phyloP scores from a whole-genome alignment of 306 rosid species.

The Medicago arabica region DNA sequence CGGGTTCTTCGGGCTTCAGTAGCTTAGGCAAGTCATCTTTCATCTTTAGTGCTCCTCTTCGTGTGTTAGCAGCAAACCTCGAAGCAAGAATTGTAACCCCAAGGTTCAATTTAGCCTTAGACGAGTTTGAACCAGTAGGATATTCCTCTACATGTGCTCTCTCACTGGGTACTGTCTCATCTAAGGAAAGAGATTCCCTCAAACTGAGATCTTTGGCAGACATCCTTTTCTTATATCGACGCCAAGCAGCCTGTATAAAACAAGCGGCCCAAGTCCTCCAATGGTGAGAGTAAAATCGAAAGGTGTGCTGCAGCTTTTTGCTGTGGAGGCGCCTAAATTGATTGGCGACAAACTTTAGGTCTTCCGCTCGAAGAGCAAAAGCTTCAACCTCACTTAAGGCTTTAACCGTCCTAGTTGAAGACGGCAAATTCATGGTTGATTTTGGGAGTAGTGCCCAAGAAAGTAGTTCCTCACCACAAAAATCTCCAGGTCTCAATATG shows the following conservation, averaged over 20 bases:
- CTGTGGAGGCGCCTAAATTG: constrained; percentile 96
- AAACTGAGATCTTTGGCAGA: constrained; percentile 54
- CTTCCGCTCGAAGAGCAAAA: constrained; percentile 91
- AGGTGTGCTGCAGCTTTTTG: constrained; percentile 96
- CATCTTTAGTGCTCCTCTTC: constrained; percentile 78
- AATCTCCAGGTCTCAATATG: constrained; percentile 89
- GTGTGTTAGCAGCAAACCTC: constrained; percentile 92
- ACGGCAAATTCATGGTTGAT: constrained; percentile 82
- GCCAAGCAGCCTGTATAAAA: constrained; percentile 99
- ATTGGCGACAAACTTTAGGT: constrained; percentile 95
- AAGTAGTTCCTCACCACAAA: constrained; percentile 97
- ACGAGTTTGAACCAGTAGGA: constrained; percentile 55
- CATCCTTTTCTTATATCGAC: constrained; percentile 73
- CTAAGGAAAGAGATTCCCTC: constrained; percentile 60
- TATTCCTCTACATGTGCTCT: constrained; percentile 53
- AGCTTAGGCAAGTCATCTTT: constrained; percentile 88
- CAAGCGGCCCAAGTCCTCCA: constrained; percentile 99
- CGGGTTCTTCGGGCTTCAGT: constrained; percentile 91
- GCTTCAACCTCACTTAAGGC: constrained; percentile 90
- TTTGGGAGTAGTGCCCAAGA: constrained; percentile 96
- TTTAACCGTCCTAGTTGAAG: constrained; percentile 87
- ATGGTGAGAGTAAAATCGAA: constrained; percentile 92
- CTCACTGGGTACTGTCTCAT: constrained; percentile 51
- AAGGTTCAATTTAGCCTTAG: constrained; percentile 72
- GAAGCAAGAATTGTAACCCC: constrained; percentile 85